phyloP scores from a whole-genome alignment of 768 basidiomycete species.

The Rhizopogon rudus region DNA sequence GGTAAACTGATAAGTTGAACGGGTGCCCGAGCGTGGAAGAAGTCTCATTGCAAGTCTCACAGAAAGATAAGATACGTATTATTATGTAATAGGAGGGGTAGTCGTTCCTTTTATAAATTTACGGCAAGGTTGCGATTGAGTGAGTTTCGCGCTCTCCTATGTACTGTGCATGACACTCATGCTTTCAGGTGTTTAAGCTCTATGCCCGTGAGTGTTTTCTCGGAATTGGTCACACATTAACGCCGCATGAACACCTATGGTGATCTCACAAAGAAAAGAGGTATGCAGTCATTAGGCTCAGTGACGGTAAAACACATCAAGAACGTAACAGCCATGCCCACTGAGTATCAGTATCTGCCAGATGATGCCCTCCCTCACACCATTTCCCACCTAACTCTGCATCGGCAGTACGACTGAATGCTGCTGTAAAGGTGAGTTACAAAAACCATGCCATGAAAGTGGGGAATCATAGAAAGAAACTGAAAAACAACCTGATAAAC shows the following conservation, averaged over 20 bases:
- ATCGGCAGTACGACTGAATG: constrained; percentile 1
- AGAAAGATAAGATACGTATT: too few relatives aligned
- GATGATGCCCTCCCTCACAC: not conserved
- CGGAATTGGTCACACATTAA: too few relatives aligned
- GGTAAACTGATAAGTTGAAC: not conserved
- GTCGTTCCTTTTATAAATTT: too few relatives aligned
- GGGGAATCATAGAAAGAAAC: constrained; percentile 3
- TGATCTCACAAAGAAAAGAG: not conserved
- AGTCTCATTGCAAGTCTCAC: too few relatives aligned
- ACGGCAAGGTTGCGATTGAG: too few relatives aligned
- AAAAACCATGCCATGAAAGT: constrained; percentile 8
- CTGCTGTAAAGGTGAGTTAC: constrained; percentile 27
- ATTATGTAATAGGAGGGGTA: too few relatives aligned
- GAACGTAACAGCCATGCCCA: constrained; percentile 7
- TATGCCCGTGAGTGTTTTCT: too few relatives aligned
- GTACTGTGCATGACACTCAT: too few relatives aligned
- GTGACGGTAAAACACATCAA: constrained; percentile 1
- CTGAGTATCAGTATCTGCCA: not conserved
- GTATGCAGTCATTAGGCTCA: not conserved
- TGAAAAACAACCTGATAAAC: not conserved
- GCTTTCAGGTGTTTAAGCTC: too few relatives aligned
- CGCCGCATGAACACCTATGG: too few relatives aligned
- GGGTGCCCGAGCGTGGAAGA: too few relatives aligned
- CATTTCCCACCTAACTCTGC: not conserved
- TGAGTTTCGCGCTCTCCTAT: too few relatives aligned